Conservation (phyloP, 2,329 filamentous ascomycete species). For the Paecilomyces niveus region DNA sequence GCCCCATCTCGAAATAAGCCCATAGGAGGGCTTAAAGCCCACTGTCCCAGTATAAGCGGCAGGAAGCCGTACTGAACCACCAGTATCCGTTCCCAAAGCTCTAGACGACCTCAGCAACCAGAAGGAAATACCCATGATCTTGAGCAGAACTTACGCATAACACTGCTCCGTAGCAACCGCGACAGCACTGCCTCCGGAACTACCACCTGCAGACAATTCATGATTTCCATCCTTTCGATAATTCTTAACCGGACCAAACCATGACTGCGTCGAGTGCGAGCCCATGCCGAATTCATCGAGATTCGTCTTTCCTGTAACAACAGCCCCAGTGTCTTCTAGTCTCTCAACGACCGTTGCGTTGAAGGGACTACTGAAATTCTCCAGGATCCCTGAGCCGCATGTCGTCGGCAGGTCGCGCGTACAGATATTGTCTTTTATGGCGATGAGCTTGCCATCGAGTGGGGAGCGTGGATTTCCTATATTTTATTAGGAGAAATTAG, state of each 20-base stretch:
- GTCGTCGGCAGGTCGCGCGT: constrained; percentile 63
- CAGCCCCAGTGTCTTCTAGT: constrained; percentile 56
- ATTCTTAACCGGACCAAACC: constrained; percentile 58
- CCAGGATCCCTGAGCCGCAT: constrained; percentile 71
- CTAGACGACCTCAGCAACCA: constrained; percentile 21
- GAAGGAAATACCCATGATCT: constrained; percentile 2
- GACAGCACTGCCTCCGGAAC: constrained; percentile 87
- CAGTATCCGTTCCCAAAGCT: constrained; percentile 88
- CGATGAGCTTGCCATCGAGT: constrained; percentile 45
- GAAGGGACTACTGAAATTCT: constrained; percentile 66
- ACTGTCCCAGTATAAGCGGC: constrained; percentile 78
- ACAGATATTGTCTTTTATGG: constrained; percentile 73
- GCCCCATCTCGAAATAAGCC: constrained; percentile 75
- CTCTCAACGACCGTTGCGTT: constrained; percentile 72
- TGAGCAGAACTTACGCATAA: constrained; percentile 42
- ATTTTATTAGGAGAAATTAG: background rate
- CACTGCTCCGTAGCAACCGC: constrained; percentile 63
- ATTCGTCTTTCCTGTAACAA: constrained; percentile 73
- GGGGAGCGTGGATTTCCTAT: constrained; percentile 28
- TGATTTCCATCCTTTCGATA: constrained; percentile 32
- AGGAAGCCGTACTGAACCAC: constrained; percentile 78
- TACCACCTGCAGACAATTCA: constrained; percentile 68
- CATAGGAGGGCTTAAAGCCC: constrained; percentile 90
- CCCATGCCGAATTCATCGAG: constrained; percentile 97
- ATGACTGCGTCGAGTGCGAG: constrained; percentile 66